Evolutionary conservation across 2,329 filamentous ascomycete genomes (phyloP), one percentile per base, ranked within the genome.

Genomic region (Tolypocladium tundrense): DNA sequence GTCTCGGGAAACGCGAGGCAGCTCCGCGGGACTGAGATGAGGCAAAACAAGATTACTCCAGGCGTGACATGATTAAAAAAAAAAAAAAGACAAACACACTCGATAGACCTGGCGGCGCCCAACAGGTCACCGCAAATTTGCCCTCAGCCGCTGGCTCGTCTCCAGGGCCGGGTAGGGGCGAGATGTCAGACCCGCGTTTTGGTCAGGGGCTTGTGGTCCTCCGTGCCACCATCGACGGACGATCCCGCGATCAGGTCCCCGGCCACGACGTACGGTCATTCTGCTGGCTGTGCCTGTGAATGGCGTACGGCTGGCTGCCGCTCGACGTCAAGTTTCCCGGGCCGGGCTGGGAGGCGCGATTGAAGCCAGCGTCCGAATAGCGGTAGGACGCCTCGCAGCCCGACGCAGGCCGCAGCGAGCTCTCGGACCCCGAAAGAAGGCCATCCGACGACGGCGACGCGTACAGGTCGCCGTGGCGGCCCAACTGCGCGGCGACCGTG

Each of bases 81-180:
- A 24, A 24, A 33, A 19, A 48, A 13, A 52, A 31, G 21, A 27
- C 43, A 52, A 57, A 57, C 55, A 57, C 55, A 57, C 55, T 57
- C 27, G 8, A 43, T 60, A 39, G 58, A 55, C 24, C 55, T 57
- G 42, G 55, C 19, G 6, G 57, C 19, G 10, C 48, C 8, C 48
- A 10, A n/a, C 48, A 13, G 16, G 9, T 35, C 6, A 10, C 48
- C 48, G 27, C 48, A 31, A n/a, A 33, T 51, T 4, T n/a, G 9
- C 8, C 4, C 48, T 33, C 11, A 52, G 43, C 21, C 35, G 24
- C 42, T 37, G 21, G 13, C 37, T 27, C 27, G 27, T 33, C 19
- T 51, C 48, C 16, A 10, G 2, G 10, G 1, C 48, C 13, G 31
- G 16, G 14, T 13, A 11, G 27, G 48, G 16, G 48, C 27, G 48